A percentile compares a stretch with the other conserved stretches of the same genome.
These are phyloP conservation scores for Sugiyamaella neomexicana DNA, from an alignment of 1,139 yeast species.

Conservation along the genomic window DNA sequence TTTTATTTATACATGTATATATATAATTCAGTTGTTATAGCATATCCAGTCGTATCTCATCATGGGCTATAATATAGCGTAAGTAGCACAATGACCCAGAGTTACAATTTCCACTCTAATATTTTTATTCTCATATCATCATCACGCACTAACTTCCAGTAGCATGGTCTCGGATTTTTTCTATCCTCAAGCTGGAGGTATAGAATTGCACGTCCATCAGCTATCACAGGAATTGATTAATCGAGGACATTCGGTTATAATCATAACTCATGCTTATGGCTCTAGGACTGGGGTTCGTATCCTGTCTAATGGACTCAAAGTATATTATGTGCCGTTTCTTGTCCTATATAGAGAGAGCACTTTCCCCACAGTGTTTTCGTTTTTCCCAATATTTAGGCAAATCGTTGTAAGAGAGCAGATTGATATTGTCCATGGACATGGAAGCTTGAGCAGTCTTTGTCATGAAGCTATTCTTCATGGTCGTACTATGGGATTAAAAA, in stretches of 20 bases:
- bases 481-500: conserved; percentile 85
- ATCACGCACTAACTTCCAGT: not conserved
- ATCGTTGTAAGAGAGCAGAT: conserved; percentile 83
- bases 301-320: conserved; percentile 86
- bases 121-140: too few species aligned
- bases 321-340: conserved; percentile 83
- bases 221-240: conserved; percentile 73
- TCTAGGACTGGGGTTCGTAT: conserved; percentile 78
- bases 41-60: not conserved
- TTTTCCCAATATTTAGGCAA: conserved; percentile 81
- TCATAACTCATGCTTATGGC: conserved; percentile 87
- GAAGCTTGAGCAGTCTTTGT: conserved; percentile 79
- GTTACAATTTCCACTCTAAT: too few species aligned
- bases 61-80: conserved; percentile 50
- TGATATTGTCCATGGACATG: conserved; percentile 94
- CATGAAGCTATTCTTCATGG: conserved; percentile 92
- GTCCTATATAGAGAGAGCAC: conserved; percentile 81
- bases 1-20: too few species aligned
- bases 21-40: too few species aligned
- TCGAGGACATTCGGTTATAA: conserved; percentile 86
- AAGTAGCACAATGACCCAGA: conserved; percentile 29
- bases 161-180: conserved; percentile 92
- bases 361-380: conserved; percentile 84
- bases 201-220: conserved; percentile 92
- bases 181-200: conserved; percentile 98